These are phyloP conservation scores for Wickerhamiella nectarea DNA, from an alignment of 805 yeast species.

Conservation along the genomic window DNA sequence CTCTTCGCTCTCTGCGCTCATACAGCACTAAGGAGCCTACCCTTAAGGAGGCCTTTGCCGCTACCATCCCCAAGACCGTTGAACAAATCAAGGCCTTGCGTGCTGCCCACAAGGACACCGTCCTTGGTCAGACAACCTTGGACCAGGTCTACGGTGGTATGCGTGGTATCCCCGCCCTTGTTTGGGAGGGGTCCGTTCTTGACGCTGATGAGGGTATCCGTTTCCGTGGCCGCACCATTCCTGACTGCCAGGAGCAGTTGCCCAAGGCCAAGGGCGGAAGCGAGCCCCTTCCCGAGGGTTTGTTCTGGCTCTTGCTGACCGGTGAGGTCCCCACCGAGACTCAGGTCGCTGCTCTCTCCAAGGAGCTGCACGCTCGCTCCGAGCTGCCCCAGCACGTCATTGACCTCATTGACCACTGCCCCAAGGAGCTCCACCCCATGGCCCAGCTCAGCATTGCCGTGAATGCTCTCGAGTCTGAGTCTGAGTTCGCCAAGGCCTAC, in stretches of 20 bases:
- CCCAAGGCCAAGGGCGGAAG: constrained; percentile 62
- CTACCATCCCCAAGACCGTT: constrained; percentile 78
- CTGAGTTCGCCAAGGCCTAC: constrained; percentile 73
- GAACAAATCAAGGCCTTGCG: constrained; percentile 83
- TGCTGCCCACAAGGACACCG: constrained; percentile 72
- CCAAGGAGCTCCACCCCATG: constrained; percentile 74
- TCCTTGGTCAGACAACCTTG: constrained; percentile 57
- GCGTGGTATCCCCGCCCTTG: constrained; percentile 77
- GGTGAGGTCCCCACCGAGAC: constrained; percentile 68
- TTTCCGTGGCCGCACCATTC: constrained; percentile 74
- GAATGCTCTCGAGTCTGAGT: constrained; percentile 68
- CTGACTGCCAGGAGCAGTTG: constrained; percentile 57
- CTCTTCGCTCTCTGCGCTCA: constrained; percentile 9
- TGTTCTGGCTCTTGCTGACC: constrained; percentile 70
- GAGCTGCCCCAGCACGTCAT: constrained; percentile 66
- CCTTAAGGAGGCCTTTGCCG: constrained; percentile 88
- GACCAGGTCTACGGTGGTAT: constrained; percentile 85
- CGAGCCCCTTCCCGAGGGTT: constrained; percentile 63
- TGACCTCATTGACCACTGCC: constrained; percentile 58
- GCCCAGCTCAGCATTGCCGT: constrained; percentile 78
- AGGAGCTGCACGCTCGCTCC: constrained; percentile 67
- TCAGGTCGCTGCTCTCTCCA: constrained; percentile 57
- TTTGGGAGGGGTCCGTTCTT: constrained; percentile 80
- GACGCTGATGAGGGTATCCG: constrained; percentile 79
- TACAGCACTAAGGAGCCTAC: constrained; percentile 30